phyloP scores from a whole-genome alignment of 176 grass and related monocot genomes.

The Oryza meridionalis region DNA sequence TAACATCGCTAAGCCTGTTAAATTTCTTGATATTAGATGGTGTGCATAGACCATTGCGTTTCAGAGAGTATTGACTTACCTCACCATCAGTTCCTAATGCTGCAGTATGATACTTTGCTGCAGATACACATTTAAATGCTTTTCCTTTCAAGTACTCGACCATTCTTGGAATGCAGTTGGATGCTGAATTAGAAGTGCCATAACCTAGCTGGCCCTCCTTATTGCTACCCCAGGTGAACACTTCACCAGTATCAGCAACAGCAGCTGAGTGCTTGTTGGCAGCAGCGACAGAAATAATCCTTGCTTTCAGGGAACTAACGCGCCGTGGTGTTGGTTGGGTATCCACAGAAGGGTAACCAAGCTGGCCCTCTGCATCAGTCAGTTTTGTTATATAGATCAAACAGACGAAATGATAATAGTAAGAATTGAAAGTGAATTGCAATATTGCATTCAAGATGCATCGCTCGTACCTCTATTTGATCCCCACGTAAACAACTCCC shows the following conservation, averaged over 20 bases:
- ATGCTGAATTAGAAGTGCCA: constrained; percentile 97
- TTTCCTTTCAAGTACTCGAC: constrained; percentile 98
- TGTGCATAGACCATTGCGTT: constrained; percentile 24
- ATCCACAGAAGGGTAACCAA: constrained; percentile 97
- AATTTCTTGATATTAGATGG: constrained; percentile 30
- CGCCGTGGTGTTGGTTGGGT: constrained; percentile 92
- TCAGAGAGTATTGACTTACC: constrained; percentile 51
- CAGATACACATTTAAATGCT: constrained; percentile 72
- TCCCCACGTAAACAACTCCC: constrained; percentile 98
- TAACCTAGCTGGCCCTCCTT: constrained; percentile 99
- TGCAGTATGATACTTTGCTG: constrained; percentile 94
- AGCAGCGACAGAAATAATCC: constrained; percentile 87
- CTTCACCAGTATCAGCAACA: constrained; percentile 83
- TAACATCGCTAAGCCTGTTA: neutral
- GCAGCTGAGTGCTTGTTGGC: constrained; percentile 95
- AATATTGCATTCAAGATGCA: constrained; percentile 40
- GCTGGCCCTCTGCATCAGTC: constrained; percentile 81
- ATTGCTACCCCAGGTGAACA: constrained; percentile 97
- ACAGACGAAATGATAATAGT: constrained; percentile 28
- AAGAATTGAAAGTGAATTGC: constrained; percentile 19
- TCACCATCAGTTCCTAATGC: constrained; percentile 83
- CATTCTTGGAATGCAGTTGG: constrained; percentile 93
- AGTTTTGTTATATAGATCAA: constrained; percentile 44
- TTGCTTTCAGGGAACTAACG: constrained; percentile 76
- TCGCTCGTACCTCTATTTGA: constrained; percentile 90